Evolutionary conservation across 352 stramenopile genomes (phyloP), one percentile per base, ranked within the genome.

Genomic region (Phytophthora aleatoria): DNA sequence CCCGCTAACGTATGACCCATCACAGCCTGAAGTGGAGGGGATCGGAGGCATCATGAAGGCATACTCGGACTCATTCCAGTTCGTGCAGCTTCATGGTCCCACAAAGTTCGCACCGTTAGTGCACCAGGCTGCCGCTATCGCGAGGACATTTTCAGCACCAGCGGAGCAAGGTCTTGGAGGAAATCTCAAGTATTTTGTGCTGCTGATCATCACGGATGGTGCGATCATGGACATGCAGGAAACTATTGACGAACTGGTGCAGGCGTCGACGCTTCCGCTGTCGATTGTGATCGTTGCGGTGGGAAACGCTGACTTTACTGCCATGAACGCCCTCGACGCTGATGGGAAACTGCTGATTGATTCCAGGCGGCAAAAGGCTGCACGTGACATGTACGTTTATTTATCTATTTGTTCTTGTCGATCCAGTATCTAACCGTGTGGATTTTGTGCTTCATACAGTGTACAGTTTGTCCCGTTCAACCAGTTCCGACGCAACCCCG

Each of bases 231-330:
- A 94, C 61, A 88, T 94, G 76, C 73, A 87, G 50, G 67, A 70
- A 28, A 96, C 85, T 6, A 76, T 92, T 52, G 75, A 90, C 35
- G 85, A 81, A 38, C 71, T 96, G 24, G 77, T 88, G n/a, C 63
- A 71, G 20, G 85, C 85, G 15, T 90, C 79, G 11, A 74, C 73
- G 13, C 70, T 92, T 50, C 83, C 87, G 0, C 64, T 95, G 38
- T 91, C 81, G 26, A 92, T 95, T 48, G 79, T 95, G 39, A 91
- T 95, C 61, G 83, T 92, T 5, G 85, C 83, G 13, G 87, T 96
- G 28, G 87, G 87, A 15, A 87, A 92, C 26, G 82, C 83, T 2
- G 76, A 89, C 45, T 92, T 92, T 26, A 80, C 68, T 1, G 77
- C 83, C 5, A 90, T 92, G 83, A 74, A 89, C 50, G 71, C 72